Conservation (phyloP, 2,329 filamentous ascomycete species). For the Penicillium sp. region DNA sequence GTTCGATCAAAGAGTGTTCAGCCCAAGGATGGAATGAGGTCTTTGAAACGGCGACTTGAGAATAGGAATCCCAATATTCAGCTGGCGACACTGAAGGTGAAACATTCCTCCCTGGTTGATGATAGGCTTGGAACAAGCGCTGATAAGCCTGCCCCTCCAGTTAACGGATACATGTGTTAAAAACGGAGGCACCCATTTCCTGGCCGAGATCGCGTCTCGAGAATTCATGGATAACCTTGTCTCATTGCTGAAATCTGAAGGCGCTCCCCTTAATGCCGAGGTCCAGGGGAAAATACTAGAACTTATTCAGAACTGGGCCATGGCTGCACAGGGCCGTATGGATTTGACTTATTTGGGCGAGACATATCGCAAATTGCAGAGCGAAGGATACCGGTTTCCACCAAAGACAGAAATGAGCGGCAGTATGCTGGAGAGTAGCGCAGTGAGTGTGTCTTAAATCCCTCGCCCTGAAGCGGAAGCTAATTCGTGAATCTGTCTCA, state of each 20-base stretch:
- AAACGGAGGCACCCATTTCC: conserved; percentile 94
- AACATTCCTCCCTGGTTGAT: conserved; percentile 59
- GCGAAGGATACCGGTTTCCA: conserved; percentile 85
- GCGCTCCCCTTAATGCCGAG: conserved; percentile 73
- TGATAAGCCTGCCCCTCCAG: conserved; percentile 43
- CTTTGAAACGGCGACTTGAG: conserved; percentile 87
- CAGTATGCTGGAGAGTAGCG: conserved; percentile 96
- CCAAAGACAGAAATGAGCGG: conserved; percentile 84
- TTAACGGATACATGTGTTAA: conserved; percentile 98
- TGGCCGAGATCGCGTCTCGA: conserved; percentile 89
- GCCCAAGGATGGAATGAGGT: conserved; percentile 97
- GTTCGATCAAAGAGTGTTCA: conserved; percentile 97
- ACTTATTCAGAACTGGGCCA: conserved; percentile 89
- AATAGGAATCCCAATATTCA: conserved; percentile 98
- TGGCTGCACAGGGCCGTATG: conserved; percentile 78
- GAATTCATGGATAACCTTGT: conserved; percentile 98
- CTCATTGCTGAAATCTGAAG: conserved; percentile 80
- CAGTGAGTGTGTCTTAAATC: conserved; percentile 58
- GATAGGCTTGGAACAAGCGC: conserved; percentile 67
- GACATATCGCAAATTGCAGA: conserved; percentile 77
- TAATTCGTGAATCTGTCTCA: conserved; percentile 39
- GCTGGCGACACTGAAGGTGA: conserved; percentile 86
- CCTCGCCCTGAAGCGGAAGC: background rate
- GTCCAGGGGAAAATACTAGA: conserved; percentile 90
- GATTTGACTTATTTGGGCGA: conserved; percentile 85